Conservation (phyloP, 257 asterid species). For the Galeopsis tetrahit region DNA sequence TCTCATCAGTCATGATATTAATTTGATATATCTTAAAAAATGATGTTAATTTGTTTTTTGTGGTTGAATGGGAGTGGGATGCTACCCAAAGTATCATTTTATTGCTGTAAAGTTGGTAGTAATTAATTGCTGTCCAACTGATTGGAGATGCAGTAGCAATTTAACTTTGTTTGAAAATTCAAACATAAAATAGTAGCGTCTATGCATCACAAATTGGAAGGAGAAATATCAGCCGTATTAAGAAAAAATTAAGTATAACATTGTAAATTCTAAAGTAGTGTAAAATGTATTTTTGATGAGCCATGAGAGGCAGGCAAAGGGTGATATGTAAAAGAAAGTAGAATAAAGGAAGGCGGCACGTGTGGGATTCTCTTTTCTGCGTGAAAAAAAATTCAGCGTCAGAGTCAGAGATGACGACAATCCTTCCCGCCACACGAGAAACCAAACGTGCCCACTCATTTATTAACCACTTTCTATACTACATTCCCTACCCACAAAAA, state of each 20-base stretch:
- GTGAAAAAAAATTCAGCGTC: conserved; percentile 40
- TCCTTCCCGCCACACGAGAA: conserved; percentile 37
- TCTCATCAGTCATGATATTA: no score
- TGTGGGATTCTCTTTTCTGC: conserved; percentile 28
- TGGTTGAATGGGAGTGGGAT: no score
- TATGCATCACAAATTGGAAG: background rate
- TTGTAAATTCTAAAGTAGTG: background rate
- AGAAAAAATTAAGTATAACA: background rate
- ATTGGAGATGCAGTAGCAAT: background rate
- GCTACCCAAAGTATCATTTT: background rate
- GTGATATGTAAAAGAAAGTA: conserved; percentile 9
- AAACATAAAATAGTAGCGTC: background rate
- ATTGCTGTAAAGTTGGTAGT: conserved; percentile 26
- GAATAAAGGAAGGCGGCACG: conserved; percentile 27
- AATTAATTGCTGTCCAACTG: conserved; percentile 4
- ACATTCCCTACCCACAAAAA: no score
- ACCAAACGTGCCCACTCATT: conserved; percentile 39
- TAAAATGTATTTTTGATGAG: background rate
- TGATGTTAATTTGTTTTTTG: no score
- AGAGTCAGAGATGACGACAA: conserved; percentile 42
- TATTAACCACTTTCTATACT: no score
- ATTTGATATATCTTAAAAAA: no score
- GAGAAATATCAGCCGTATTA: background rate
- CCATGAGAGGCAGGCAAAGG: background rate
- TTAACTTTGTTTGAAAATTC: background rate